Evolutionary conservation across 1,139 yeast genomes (phyloP).

Genomic region (Suhomyces choctaworum): DNA sequence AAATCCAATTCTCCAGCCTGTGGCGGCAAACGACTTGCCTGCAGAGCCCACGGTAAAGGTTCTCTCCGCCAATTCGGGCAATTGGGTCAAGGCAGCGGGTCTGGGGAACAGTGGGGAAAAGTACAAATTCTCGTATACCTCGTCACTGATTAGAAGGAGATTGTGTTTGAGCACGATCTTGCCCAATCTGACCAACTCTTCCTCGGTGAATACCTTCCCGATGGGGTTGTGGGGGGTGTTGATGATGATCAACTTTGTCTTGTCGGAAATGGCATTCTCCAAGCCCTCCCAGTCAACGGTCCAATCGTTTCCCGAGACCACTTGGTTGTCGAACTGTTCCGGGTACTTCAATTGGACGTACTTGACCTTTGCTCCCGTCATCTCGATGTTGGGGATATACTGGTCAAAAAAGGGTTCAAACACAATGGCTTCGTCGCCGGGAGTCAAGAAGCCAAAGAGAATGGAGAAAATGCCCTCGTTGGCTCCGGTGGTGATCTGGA

Average conservation of each 20-base stretch:
- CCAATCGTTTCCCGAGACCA: conserved; percentile 86
- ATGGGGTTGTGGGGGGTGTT: conserved; percentile 97
- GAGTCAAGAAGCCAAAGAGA: conserved; percentile 78
- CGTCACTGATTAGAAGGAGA: conserved; percentile 81
- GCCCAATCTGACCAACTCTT: conserved; percentile 75
- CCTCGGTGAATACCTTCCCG: conserved; percentile 80
- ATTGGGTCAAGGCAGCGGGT: conserved; percentile 69
- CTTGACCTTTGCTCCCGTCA: conserved; percentile 88
- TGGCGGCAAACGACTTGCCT: conserved; percentile 95
- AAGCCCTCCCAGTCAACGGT: conserved; percentile 75
- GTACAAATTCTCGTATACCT: conserved; percentile 89
- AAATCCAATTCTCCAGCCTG: conserved; percentile 99
- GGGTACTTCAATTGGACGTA: conserved; percentile 88
- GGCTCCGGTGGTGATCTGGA: conserved; percentile 92
- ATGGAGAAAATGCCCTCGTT: conserved; percentile 90
- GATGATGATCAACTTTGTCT: conserved; percentile 81
- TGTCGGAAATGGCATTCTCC: conserved; percentile 63
- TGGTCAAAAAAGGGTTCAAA: conserved; percentile 97
- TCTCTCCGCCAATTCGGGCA: conserved; percentile 72
- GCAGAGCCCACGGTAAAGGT: conserved; percentile 95
- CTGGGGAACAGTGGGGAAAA: conserved; percentile 70
- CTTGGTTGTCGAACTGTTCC: conserved; percentile 59
- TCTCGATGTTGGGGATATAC: conserved; percentile 87
- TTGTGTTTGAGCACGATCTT: conserved; percentile 80
- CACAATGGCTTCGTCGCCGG: conserved; percentile 96